These are phyloP conservation scores for Aotearoamyces nothofagi DNA, from an alignment of 2,329 filamentous ascomycete genomes.

Conservation along the genomic window DNA sequence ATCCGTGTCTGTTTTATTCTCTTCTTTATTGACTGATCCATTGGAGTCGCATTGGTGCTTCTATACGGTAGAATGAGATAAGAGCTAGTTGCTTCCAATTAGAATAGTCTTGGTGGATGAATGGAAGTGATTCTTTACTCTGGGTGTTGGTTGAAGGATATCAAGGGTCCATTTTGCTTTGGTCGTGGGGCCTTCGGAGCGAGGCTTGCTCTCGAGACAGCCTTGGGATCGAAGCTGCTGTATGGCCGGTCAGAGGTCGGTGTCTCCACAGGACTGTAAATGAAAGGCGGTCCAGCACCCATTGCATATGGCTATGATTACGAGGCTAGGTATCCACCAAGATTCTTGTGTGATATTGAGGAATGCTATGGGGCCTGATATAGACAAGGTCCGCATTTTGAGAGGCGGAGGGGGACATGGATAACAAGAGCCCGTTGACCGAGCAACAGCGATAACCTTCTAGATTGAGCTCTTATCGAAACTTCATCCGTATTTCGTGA, in stretches of 20 bases:
- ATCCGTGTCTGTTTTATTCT: constrained; percentile 56
- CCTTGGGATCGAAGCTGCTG: constrained; percentile 70
- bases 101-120: constrained; percentile 4
- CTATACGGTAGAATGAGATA: constrained; percentile 50
- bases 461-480: too few species aligned
- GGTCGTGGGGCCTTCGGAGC: constrained; percentile 43
- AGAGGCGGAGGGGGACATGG: too few species aligned
- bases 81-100: constrained; percentile 18
- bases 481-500: too few species aligned
- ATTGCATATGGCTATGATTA: constrained; percentile 26
- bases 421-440: constrained; percentile 15
- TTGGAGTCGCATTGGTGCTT: constrained; percentile 42
- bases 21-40: constrained; percentile 55
- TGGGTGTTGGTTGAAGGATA: constrained; percentile 75
- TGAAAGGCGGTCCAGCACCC: constrained; percentile 49
- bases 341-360: constrained; percentile 3
- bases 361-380: constrained; percentile 10
- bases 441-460: constrained; percentile 16
- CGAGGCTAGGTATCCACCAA: too few species aligned
- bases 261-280: constrained; percentile 42
- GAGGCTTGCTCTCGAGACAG: constrained; percentile 67
- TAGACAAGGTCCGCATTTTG: constrained; percentile 9
- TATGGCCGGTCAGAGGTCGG: constrained; percentile 35
- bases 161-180: constrained; percentile 58
- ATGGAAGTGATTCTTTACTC: constrained; percentile 64